Base-by-base conservation (phyloP, 208 protist genomes). In the Acanthamoeba castellanii region DNA sequence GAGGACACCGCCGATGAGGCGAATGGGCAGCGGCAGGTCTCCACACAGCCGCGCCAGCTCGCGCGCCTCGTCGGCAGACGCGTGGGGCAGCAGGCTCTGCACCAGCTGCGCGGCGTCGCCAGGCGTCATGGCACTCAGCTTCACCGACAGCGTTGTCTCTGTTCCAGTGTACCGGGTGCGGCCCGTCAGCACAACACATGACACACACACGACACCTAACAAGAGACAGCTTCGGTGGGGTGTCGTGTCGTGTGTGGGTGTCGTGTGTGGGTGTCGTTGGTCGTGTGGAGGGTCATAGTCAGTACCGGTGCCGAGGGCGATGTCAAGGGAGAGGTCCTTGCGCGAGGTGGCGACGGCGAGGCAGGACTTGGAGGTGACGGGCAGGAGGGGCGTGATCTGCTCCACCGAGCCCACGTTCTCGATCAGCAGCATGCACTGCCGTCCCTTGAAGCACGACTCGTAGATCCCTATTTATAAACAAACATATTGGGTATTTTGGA, bases 261-360 rank as follows among this genome's bases (percentile, higher is more conserved):
- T 9, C 20, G 57, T 64, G 57, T 64, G 57, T 64, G 57, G 9
- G 57, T 64, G 68, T 76, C 14, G n/a, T n/a, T 42, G 68, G 27
- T 8, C 14, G 68, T 32, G n/a, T 8, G 42, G 72, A 45, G 72
- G 3, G n/a, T 8, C 16, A 30, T 27, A 3, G 5, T 70, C 22
- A 4, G 61, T 81, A 81, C 72, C 72, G n/a, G 8, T 47, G 66
- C 90, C 90, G 47, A 95, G 22, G 59, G 76, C 34, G 42, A 68
- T 42, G 68, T 95, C 92, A 27, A 95, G 70, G 27, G 52, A 64
- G 27, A 95, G 92, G 82, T 95, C 92, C 70, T 95, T 95, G 92
- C 92, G 92, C 6, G 92, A 95, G 20, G 92, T 95, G 50, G 66
- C 76, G 6, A 95, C 47, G 27, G 94, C 68, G 11, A 95, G 66